Percentiles rank a stretch among this genome's conserved stretches.
Evolutionary conservation across 495 filamentous ascomycete genomes (phyloP).

Genomic region (Collariella sp.): DNA sequence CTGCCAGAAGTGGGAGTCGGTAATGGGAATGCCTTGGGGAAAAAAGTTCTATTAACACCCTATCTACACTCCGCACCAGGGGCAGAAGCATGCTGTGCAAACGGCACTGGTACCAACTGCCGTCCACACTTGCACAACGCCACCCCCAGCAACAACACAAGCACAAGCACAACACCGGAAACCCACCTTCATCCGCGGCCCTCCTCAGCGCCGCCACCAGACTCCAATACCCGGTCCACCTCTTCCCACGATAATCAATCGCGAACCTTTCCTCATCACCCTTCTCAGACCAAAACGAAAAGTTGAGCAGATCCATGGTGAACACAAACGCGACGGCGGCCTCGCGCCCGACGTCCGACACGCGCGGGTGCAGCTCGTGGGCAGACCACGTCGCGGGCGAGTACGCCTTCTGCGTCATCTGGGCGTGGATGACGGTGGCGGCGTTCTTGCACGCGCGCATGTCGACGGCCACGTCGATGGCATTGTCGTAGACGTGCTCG

Average conservation of each 20-base stretch:
- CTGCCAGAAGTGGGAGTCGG: conserved; percentile 78
- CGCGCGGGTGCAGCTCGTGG: conserved; percentile 76
- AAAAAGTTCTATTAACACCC: not conserved
- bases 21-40: conserved; percentile 71
- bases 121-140: too few species aligned
- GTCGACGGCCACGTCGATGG: conserved; percentile 83
- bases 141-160: conserved; percentile 3
- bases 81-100: not conserved
- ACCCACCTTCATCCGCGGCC: conserved; percentile 78
- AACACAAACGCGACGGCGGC: conserved; percentile 85
- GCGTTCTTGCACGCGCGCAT: conserved; percentile 70
- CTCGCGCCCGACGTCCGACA: conserved; percentile 56
- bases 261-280: conserved; percentile 58
- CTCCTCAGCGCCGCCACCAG: conserved; percentile 78
- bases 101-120: not conserved
- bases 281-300: conserved; percentile 84
- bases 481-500: conserved; percentile 82
- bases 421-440: conserved; percentile 62
- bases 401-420: conserved; percentile 79
- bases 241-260: conserved; percentile 68
- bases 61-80: not conserved
- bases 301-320: conserved; percentile 93
- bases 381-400: conserved; percentile 76
- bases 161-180: not conserved
- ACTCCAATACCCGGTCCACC: conserved; percentile 94